These are phyloP conservation scores for Ottelia alismoides DNA, from an alignment of 106 monocot genomes.

Conservation along the genomic window DNA sequence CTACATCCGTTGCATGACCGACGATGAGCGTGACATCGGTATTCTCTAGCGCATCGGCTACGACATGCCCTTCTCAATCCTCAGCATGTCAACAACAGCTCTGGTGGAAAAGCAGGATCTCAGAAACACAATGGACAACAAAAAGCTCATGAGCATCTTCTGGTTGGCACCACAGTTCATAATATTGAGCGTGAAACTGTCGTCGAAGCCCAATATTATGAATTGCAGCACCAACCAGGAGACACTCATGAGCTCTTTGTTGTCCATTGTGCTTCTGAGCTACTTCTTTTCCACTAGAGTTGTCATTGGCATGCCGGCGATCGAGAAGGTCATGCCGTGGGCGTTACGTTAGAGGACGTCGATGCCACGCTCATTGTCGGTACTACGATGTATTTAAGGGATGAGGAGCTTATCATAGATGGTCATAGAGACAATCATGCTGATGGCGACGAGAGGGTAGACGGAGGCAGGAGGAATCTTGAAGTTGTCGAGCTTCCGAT, in stretches of 20 bases:
- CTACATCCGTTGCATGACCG: slow-evolving; percentile 24
- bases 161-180: no score
- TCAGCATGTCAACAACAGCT: no score
- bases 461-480: slow-evolving; percentile 49
- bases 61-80: slow-evolving; percentile 35
- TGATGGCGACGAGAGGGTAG: slow-evolving; percentile 36
- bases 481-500: slow-evolving; percentile 28
- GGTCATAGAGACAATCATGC: slow-evolving; percentile 34
- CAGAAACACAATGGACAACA: no score
- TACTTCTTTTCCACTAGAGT: no score
- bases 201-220: slow-evolving; percentile 46
- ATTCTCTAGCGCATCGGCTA: slow-evolving; percentile 60
- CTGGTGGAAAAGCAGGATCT: no score
- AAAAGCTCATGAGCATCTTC: no score
- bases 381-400: slow-evolving; percentile 25
- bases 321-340: slow-evolving; percentile 34
- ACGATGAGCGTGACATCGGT: slow-evolving; percentile 47
- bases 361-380: slow-evolving; percentile 37
- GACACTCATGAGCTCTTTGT: slow-evolving; percentile 27
- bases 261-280: neutral
- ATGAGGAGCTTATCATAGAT: slow-evolving; percentile 60
- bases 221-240: slow-evolving; percentile 66
- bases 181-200: slow-evolving; percentile 52
- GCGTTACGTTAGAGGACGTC: slow-evolving; percentile 53
- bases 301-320: slow-evolving; percentile 24